These are phyloP conservation scores for Rutstroemia sp. DNA, from an alignment of 2,329 filamentous ascomycete genomes.

Conservation along the genomic window DNA sequence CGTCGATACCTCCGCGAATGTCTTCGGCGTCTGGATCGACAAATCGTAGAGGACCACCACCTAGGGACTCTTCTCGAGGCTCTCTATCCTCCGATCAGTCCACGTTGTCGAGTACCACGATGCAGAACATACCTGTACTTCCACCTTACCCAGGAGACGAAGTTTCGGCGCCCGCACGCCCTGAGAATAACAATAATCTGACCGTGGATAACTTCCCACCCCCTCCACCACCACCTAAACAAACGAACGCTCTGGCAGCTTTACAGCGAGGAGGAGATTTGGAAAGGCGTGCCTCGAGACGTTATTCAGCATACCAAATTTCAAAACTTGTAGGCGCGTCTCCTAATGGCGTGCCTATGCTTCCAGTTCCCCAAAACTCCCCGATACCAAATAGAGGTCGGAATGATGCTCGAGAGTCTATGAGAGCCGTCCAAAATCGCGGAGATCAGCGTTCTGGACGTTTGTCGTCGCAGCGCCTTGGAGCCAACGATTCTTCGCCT, in stretches of 20 bases:
- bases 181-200: slow-evolving; percentile 34
- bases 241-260: slow-evolving; percentile 81
- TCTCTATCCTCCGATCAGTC: slow-evolving; percentile 54
- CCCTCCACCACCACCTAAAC: slow-evolving; percentile 72
- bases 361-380: slow-evolving; percentile 75
- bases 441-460: slow-evolving; percentile 46
- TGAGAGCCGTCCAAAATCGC: slow-evolving; percentile 61
- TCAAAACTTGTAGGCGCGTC: slow-evolving; percentile 83
- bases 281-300: slow-evolving; percentile 82
- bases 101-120: slow-evolving; percentile 63
- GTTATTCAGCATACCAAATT: slow-evolving; percentile 96
- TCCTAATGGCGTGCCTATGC: slow-evolving; percentile 75
- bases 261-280: slow-evolving; percentile 87
- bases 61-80: slow-evolving; percentile 44
- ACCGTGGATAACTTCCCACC: slow-evolving; percentile 58
- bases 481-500: slow-evolving; percentile 51
- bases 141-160: slow-evolving; percentile 63
- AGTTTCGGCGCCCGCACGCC: slow-evolving; percentile 39
- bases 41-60: slow-evolving; percentile 22
- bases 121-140: slow-evolving; percentile 70
- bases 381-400: slow-evolving; percentile 80
- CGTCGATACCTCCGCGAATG: slow-evolving; percentile 40
- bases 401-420: slow-evolving; percentile 70
- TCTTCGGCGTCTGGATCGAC: slow-evolving; percentile 21
- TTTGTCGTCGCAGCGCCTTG: slow-evolving; percentile 33